Conservation (phyloP, 177 flowering plant genomes). For the Telopea speciosissima region DNA sequence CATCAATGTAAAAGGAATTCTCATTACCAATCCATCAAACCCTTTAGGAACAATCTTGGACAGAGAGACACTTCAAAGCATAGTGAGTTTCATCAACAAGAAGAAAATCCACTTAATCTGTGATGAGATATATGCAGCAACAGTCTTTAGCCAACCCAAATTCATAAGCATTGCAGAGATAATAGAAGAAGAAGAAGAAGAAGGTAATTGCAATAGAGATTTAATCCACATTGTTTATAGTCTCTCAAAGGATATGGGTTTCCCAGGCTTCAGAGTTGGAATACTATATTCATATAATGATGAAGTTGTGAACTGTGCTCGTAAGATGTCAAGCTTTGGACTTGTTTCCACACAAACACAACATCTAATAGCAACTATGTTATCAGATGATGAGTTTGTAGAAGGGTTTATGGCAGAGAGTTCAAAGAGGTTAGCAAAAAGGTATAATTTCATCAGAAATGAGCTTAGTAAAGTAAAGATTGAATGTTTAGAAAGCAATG, state of each 20-base stretch:
- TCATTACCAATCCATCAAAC: conserved; percentile 47
- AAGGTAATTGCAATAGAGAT: conserved; percentile 19
- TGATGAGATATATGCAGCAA: conserved; percentile 49
- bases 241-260: conserved; percentile 52
- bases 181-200: conserved; percentile 19
- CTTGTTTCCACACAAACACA: conserved; percentile 50
- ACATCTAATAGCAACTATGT: conserved; percentile 34
- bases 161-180: conserved; percentile 39
- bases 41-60: conserved; percentile 37
- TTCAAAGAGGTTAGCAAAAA: conserved; percentile 24
- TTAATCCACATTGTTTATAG: conserved; percentile 43
- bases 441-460: conserved; percentile 20
- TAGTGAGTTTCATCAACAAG: conserved; percentile 33
- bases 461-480: conserved; percentile 30
- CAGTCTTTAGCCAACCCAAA: conserved; percentile 27
- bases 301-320: conserved; percentile 21
- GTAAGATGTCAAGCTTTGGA: conserved; percentile 56
- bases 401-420: conserved; percentile 25
- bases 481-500: conserved; percentile 32
- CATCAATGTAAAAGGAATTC: conserved; percentile 39
- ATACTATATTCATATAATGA: conserved; percentile 48
- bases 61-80: conserved; percentile 23
- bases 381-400: conserved; percentile 37
- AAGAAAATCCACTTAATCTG: conserved; percentile 40
- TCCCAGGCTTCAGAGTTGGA: conserved; percentile 51